These are phyloP conservation scores for Clavispora fructus DNA, from an alignment of 805 yeast genomes.

Conservation along the genomic window DNA sequence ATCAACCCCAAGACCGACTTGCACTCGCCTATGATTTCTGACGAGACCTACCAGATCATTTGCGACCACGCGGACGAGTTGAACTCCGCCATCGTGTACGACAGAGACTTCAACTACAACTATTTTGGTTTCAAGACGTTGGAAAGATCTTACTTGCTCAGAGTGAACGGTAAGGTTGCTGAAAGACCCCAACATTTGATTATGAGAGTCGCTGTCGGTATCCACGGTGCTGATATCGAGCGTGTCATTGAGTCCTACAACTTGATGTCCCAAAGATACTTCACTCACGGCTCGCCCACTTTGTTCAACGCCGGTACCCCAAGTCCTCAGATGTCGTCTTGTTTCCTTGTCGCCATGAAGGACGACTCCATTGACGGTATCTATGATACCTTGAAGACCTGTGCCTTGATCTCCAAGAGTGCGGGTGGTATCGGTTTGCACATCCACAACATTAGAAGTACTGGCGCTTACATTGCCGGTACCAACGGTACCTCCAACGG, in stretches of 20 bases:
- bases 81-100: constrained; percentile 42
- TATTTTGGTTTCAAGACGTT: constrained; percentile 59
- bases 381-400: constrained; percentile 54
- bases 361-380: constrained; percentile 62
- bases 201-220: constrained; percentile 60
- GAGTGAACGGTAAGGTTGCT: constrained; percentile 51
- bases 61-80: constrained; percentile 36
- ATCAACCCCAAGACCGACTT: constrained; percentile 73
- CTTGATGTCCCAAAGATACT: constrained; percentile 53
- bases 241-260: constrained; percentile 52
- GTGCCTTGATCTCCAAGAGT: constrained; percentile 57
- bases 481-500: constrained; percentile 62
- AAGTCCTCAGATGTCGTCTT: constrained; percentile 55
- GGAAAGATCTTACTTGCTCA: constrained; percentile 53
- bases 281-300: constrained; percentile 61
- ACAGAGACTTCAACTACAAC: constrained; percentile 50
- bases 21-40: constrained; percentile 44
- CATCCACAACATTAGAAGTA: constrained; percentile 53
- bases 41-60: constrained; percentile 37
- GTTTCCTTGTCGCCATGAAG: constrained; percentile 59
- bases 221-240: constrained; percentile 51
- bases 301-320: constrained; percentile 61
- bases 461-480: constrained; percentile 59
- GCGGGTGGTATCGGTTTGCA: constrained; percentile 65
- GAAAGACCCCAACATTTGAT: constrained; percentile 59